These are phyloP conservation scores for Elasticomyces elasticus DNA, from an alignment of 495 filamentous ascomycete species.

Conservation along the genomic window DNA sequence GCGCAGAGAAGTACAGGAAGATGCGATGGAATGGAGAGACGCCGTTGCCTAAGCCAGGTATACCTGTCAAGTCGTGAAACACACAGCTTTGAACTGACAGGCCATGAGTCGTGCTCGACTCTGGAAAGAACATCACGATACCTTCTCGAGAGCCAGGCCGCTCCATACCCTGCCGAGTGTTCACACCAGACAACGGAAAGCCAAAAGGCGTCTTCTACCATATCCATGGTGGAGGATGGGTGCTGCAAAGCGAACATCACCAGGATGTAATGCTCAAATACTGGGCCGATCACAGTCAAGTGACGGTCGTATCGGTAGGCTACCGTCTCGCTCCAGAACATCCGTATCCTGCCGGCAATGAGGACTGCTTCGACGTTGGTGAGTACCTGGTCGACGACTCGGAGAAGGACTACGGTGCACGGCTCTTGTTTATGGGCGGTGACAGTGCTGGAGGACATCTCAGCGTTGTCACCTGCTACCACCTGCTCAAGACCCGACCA, in stretches of 20 bases:
- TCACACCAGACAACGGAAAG: slow-evolving; percentile 36
- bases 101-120: slow-evolving; percentile 24
- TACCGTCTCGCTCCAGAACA: slow-evolving; percentile 53
- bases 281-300: slow-evolving; percentile 35
- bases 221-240: slow-evolving; percentile 48
- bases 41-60: slow-evolving; percentile 32
- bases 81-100: neutral
- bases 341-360: slow-evolving; percentile 40
- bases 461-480: slow-evolving; percentile 33
- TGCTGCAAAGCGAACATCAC: slow-evolving; percentile 20
- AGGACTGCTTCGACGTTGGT: slow-evolving; percentile 47
- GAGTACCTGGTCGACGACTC: slow-evolving; percentile 43
- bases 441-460: slow-evolving; percentile 45
- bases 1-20: slow-evolving; percentile 37
- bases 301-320: slow-evolving; percentile 44
- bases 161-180: slow-evolving; percentile 40
- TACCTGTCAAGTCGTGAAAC: neutral
- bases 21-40: slow-evolving; percentile 39
- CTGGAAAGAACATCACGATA: slow-evolving; percentile 34
- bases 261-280: slow-evolving; percentile 34
- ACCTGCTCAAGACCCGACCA: slow-evolving; percentile 35
- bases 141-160: slow-evolving; percentile 42
- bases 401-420: slow-evolving; percentile 33
- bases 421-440: slow-evolving; percentile 34
- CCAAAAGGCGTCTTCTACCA: slow-evolving; percentile 41